These are phyloP conservation scores for Camellia lanceoleosa DNA, from an alignment of 148 eudicot species.

Conservation along the genomic window DNA sequence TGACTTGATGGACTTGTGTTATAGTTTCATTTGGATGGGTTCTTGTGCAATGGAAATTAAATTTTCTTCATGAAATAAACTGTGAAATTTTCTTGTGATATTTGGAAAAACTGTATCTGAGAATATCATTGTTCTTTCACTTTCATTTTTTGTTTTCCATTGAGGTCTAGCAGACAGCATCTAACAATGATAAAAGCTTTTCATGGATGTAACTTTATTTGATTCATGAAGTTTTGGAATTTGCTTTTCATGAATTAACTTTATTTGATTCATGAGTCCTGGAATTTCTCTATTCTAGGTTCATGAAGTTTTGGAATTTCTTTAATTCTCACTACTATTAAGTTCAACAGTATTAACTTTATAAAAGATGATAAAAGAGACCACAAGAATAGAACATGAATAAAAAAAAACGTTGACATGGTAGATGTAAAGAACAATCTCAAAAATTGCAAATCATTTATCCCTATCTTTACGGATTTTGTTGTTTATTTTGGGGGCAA, in stretches of 20 bases:
- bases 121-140: background rate
- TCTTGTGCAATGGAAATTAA: no score
- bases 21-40: no score
- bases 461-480: background rate
- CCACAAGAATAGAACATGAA: background rate
- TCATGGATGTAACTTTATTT: background rate
- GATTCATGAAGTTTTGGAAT: slow-evolving; percentile 11
- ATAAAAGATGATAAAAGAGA: slow-evolving; percentile 4
- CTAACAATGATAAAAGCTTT: background rate
- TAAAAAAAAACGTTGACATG: background rate
- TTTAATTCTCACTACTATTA: background rate
- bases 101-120: background rate
- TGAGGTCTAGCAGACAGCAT: slow-evolving; percentile 5
- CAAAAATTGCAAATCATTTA: background rate
- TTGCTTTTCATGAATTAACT: background rate
- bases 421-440: background rate
- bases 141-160: background rate
- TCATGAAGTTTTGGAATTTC: slow-evolving; percentile 4
- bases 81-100: background rate
- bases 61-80: no score
- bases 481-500: background rate
- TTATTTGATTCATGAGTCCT: slow-evolving; percentile 6
- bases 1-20: no score
- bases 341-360: slow-evolving; percentile 2
- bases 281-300: background rate